These are phyloP conservation scores for Pecoramyces ruminantium DNA, from an alignment of 192 early-diverging fungal genomes.

Conservation along the genomic window DNA sequence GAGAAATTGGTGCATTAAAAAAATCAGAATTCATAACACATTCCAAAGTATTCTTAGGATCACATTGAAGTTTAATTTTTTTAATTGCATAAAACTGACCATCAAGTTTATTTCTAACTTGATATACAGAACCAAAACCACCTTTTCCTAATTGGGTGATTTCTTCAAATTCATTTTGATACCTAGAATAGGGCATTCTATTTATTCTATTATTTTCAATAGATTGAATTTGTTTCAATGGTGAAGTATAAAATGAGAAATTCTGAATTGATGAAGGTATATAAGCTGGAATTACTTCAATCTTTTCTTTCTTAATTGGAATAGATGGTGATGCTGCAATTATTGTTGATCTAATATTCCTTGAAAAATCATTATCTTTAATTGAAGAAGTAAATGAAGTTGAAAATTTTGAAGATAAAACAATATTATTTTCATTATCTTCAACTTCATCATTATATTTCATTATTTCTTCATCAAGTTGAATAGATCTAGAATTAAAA, in stretches of 20 bases:
- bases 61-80: slow-evolving; percentile 21
- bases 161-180: background rate
- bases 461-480: background rate
- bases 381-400: background rate
- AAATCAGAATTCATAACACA: background rate
- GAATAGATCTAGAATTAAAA: too few species aligned
- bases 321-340: background rate
- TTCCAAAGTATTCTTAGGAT: background rate
- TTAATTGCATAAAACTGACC: slow-evolving; percentile 32
- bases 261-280: background rate
- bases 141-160: background rate
- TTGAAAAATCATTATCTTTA: too few species aligned
- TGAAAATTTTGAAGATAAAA: background rate
- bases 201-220: background rate
- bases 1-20: background rate
- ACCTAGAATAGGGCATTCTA: background rate
- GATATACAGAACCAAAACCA: slow-evolving; percentile 23
- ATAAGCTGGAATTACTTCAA: background rate
- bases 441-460: background rate
- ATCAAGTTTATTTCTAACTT: slow-evolving; percentile 16
- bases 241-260: background rate
- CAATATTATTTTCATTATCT: background rate
- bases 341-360: too few species aligned
- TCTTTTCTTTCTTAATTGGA: background rate
- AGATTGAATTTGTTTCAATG: background rate